phyloP scores from a whole-genome alignment of 2,329 filamentous ascomycete genomes.

The Calonectria fujianensis region DNA sequence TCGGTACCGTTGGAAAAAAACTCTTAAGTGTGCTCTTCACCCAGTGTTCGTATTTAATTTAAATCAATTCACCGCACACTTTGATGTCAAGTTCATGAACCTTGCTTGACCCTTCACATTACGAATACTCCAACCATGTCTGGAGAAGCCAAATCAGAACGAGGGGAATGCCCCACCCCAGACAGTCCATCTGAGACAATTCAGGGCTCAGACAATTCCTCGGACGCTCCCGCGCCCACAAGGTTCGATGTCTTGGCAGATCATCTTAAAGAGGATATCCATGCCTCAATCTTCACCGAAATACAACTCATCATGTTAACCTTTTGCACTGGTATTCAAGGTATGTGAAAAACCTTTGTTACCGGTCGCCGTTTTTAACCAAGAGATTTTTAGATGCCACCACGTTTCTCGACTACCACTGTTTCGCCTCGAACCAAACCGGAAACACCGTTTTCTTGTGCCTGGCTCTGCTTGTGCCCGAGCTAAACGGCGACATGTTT shows the following conservation, averaged over 20 bases:
- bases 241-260: background rate
- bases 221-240: background rate
- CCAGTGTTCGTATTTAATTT: background rate
- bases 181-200: background rate
- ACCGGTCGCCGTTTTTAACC: background rate
- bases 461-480: constrained; percentile 6
- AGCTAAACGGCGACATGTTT: constrained; percentile 21
- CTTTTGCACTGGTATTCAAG: constrained; percentile 20
- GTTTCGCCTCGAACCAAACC: constrained; percentile 17
- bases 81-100: background rate
- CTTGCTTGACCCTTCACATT: background rate
- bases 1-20: background rate
- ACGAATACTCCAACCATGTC: background rate
- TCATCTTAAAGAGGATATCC: background rate
- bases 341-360: background rate
- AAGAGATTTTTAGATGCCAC: background rate
- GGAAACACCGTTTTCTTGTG: constrained; percentile 21
- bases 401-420: constrained; percentile 14
- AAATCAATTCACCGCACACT: background rate
- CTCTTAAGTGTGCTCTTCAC: background rate
- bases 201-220: background rate
- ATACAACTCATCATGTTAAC: constrained; percentile 9
- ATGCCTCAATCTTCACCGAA: constrained; percentile 12
- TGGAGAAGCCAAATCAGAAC: background rate
- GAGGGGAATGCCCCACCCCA: background rate